Conservation (phyloP, 495 filamentous ascomycete species). For the Corynascus novoguineensis region DNA sequence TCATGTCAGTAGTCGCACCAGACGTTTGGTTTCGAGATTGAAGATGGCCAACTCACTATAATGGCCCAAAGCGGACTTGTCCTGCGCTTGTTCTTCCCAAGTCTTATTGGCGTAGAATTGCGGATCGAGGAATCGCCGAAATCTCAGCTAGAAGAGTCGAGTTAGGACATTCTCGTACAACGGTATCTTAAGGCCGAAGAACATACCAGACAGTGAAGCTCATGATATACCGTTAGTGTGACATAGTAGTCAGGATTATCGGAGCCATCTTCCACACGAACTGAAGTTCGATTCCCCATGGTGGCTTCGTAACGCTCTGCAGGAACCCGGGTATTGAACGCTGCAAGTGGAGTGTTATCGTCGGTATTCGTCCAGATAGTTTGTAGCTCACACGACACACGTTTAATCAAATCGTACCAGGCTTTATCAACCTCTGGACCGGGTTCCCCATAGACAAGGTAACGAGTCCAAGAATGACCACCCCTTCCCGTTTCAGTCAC, state of each 20-base stretch:
- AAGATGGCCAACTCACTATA: conserved; percentile 1
- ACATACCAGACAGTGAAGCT: conserved; percentile 13
- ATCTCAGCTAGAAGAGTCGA: conserved; percentile 1
- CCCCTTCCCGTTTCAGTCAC: conserved; percentile 1
- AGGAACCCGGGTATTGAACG: conserved; percentile 16
- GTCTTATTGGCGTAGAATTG: conserved; percentile 16
- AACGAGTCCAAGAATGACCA: neutral
- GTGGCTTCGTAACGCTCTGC: conserved; percentile 1
- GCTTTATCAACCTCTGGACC: conserved; percentile 11
- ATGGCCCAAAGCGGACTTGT: conserved; percentile 5
- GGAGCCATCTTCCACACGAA: conserved; percentile 1
- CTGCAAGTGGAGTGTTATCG: neutral
- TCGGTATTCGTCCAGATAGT: neutral
- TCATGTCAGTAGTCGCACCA: too few relatives aligned
- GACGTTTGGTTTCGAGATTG: neutral
- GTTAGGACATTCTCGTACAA: neutral
- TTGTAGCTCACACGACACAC: neutral
- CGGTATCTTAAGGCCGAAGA: neutral
- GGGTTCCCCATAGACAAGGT: conserved; percentile 8
- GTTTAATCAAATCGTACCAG: conserved; percentile 12
- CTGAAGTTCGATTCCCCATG: conserved; percentile 5
- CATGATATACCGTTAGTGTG: conserved; percentile 16
- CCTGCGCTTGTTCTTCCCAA: conserved; percentile 10
- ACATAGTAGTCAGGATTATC: conserved; percentile 12
- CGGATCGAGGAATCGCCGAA: conserved; percentile 13